Conservation (phyloP, 2,329 filamentous ascomycete genomes). For the Anisogramma anomala region DNA sequence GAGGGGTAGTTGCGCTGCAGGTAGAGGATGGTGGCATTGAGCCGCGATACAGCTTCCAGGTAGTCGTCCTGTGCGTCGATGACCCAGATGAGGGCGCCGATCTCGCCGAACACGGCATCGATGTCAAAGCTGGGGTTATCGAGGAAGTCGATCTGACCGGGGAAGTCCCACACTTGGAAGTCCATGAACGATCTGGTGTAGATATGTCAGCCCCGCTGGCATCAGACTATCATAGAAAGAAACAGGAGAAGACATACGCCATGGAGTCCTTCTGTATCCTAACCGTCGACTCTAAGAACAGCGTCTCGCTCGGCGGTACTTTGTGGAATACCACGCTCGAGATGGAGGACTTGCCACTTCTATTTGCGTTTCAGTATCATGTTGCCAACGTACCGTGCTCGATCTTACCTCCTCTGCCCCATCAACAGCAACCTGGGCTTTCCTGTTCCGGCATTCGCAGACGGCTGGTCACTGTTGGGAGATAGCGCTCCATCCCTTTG, state of each 20-base stretch:
- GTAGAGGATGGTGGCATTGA: conserved; percentile 81
- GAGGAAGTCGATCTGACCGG: conserved; percentile 81
- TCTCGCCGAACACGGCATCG: conserved; percentile 85
- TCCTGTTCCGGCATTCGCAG: conserved; percentile 41
- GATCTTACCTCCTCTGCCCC: conserved; percentile 74
- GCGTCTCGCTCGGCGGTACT: conserved; percentile 84
- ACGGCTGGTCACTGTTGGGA: conserved; percentile 27
- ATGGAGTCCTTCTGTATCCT: conserved; percentile 90
- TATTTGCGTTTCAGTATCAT: conserved; percentile 27
- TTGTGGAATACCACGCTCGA: conserved; percentile 99
- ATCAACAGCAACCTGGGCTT: conserved; percentile 85
- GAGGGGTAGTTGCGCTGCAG: conserved; percentile 81
- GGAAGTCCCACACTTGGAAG: conserved; percentile 97
- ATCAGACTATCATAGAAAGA: neutral
- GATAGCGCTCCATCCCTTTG: conserved; percentile 37
- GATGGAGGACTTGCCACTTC: conserved; percentile 96
- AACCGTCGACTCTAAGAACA: conserved; percentile 91
- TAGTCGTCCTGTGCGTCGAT: conserved; percentile 98
- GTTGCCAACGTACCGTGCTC: neutral
- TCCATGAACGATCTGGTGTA: conserved; percentile 84
- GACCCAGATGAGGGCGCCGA: conserved; percentile 88
- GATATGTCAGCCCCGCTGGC: conserved; percentile 10
- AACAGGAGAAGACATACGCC: conserved; percentile 50
- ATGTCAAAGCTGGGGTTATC: conserved; percentile 82
- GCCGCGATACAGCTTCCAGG: conserved; percentile 73